These are phyloP conservation scores for Senna siamea DNA, from an alignment of 306 rosid genomes.

Conservation along the genomic window DNA sequence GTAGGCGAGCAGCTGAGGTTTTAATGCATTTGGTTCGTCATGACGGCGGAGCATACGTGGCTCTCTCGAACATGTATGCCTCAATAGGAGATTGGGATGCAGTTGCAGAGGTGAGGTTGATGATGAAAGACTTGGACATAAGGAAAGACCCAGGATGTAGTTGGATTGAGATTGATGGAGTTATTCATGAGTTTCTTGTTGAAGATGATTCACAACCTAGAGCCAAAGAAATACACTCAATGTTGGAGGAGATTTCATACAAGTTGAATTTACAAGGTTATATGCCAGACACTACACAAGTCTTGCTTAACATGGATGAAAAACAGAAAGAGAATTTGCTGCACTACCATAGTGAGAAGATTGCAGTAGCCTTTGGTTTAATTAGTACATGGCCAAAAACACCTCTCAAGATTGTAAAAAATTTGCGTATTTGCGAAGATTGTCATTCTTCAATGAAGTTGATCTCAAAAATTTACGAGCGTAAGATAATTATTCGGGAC, in stretches of 20 bases:
- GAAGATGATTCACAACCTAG: constrained; percentile 70
- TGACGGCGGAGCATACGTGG: constrained; percentile 84
- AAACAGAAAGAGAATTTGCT: constrained; percentile 57
- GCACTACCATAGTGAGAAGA: constrained; percentile 81
- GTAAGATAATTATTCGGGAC: constrained; percentile 64
- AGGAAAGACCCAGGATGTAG: constrained; percentile 88
- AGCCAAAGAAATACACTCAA: constrained; percentile 68
- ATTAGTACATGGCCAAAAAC: constrained; percentile 59
- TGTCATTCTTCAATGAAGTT: constrained; percentile 76
- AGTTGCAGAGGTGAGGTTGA: constrained; percentile 69
- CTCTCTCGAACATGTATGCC: constrained; percentile 82
- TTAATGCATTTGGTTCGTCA: constrained; percentile 66
- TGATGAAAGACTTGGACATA: constrained; percentile 71
- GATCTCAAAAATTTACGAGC: constrained; percentile 62
- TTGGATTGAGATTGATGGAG: constrained; percentile 75
- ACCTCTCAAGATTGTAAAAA: constrained; percentile 63
- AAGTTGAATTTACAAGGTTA: constrained; percentile 59
- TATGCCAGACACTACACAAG: constrained; percentile 59
- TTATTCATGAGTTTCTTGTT: constrained; percentile 74
- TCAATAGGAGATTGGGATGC: constrained; percentile 70
- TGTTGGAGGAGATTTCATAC: constrained; percentile 64
- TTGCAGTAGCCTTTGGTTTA: constrained; percentile 83
- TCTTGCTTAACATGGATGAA: constrained; percentile 70
- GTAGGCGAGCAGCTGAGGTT: constrained; percentile 54
- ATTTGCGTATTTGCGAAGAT: constrained; percentile 75